Evolutionary conservation across 1,139 yeast genomes (phyloP).

Genomic region (Kluyveromyces marxianus): DNA sequence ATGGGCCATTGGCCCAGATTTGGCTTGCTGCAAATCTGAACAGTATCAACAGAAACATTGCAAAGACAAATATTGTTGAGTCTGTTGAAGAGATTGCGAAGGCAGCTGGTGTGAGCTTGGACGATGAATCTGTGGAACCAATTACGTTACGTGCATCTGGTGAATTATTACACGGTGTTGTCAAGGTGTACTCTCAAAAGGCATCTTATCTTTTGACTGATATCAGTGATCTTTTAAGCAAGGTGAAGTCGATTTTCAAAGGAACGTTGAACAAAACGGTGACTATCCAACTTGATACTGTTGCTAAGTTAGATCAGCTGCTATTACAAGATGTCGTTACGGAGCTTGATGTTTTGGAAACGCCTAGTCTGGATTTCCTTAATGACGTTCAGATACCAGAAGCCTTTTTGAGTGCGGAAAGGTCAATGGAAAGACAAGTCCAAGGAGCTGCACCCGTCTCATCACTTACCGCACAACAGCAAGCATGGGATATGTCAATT

Average conservation of each 20-base stretch:
- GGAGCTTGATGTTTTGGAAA: slow-evolving; percentile 62
- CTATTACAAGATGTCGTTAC: slow-evolving; percentile 74
- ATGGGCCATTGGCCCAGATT: slow-evolving; percentile 82
- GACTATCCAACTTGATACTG: slow-evolving; percentile 43
- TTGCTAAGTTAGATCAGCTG: slow-evolving; percentile 47
- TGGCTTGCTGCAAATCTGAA: slow-evolving; percentile 91
- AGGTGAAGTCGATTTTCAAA: slow-evolving; percentile 66
- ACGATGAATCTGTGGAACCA: slow-evolving; percentile 34
- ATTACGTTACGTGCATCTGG: slow-evolving; percentile 82
- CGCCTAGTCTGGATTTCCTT: slow-evolving; percentile 50
- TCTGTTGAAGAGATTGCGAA: slow-evolving; percentile 52
- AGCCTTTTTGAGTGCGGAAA: slow-evolving; percentile 16
- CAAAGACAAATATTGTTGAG: slow-evolving; percentile 62
- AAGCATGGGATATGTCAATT: slow-evolving; percentile 29
- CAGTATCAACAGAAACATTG: slow-evolving; percentile 66
- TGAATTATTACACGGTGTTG: slow-evolving; percentile 81
- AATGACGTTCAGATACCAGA: slow-evolving; percentile 13
- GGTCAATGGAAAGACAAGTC: slow-evolving; percentile 24
- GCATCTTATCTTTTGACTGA: slow-evolving; percentile 82
- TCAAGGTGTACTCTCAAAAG: slow-evolving; percentile 78
- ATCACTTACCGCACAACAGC: slow-evolving; percentile 2
- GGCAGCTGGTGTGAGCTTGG: slow-evolving; percentile 25
- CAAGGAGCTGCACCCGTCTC: slow-evolving; percentile 21
- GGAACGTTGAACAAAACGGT: slow-evolving; percentile 32
- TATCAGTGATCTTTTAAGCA: slow-evolving; percentile 68